Conservation (phyloP, 1,139 yeast genomes). For the Magnusiomyces fungicola region DNA sequence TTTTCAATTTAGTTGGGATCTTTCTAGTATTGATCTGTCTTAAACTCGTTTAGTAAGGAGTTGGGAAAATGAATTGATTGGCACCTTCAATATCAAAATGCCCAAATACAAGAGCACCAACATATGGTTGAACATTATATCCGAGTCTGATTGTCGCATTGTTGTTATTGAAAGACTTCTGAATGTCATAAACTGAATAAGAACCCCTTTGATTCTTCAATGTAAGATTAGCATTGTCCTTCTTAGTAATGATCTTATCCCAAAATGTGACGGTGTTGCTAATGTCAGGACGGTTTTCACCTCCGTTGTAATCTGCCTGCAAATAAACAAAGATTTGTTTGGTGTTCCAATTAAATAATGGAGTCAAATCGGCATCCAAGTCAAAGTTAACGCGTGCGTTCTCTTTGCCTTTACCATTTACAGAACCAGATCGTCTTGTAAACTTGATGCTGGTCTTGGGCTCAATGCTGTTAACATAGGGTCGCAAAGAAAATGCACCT, state of each 20-base stretch:
- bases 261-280: constrained; percentile 74
- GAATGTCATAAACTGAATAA: constrained; percentile 86
- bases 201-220: constrained; percentile 54
- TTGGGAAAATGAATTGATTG: constrained; percentile 13
- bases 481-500: constrained; percentile 25
- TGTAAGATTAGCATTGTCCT: constrained; percentile 50
- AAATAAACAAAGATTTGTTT: constrained; percentile 87
- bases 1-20: neutral
- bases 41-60: neutral
- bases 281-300: constrained; percentile 20
- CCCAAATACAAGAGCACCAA: constrained; percentile 76
- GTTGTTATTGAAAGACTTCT: constrained; percentile 56
- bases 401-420: constrained; percentile 66
- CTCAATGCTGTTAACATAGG: constrained; percentile 20
- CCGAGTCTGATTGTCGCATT: constrained; percentile 66
- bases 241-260: constrained; percentile 69
- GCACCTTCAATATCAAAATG: constrained; percentile 39
- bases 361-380: constrained; percentile 56
- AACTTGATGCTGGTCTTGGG: constrained; percentile 39
- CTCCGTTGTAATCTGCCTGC: constrained; percentile 79
- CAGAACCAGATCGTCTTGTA: constrained; percentile 69
- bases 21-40: neutral
- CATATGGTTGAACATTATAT: constrained; percentile 89
- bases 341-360: constrained; percentile 93
- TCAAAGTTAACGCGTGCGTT: constrained; percentile 69